A percentile compares a stretch with the other conserved stretches of the same genome.
phyloP scores from a whole-genome alignment of 179 eudicot species.

The Camellia oleifera region DNA sequence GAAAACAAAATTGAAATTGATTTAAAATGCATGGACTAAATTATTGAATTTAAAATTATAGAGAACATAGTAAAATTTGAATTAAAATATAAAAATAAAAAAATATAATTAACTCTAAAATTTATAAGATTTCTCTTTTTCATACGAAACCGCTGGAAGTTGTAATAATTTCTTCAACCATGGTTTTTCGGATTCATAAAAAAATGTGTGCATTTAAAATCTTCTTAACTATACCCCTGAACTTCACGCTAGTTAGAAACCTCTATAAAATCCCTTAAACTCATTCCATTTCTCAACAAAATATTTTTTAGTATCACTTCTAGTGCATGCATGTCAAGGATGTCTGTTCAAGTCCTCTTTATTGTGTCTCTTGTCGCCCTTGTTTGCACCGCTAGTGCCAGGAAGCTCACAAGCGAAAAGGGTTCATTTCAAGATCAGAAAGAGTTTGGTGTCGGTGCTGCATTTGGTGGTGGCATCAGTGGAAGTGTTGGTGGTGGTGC shows the following conservation, averaged over 20 bases:
- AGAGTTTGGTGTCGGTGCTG: neutral
- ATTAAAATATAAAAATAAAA: neutral
- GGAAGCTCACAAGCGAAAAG: neutral
- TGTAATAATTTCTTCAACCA: neutral
- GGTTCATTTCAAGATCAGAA: neutral
- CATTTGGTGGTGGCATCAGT: neutral
- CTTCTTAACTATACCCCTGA: too few species aligned
- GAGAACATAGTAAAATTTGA: too few species aligned
- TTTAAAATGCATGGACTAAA: too few species aligned
- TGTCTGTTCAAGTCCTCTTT: slow-evolving; percentile 22
- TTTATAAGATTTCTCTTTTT: neutral
- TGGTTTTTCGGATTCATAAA: neutral
- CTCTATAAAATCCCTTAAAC: neutral
- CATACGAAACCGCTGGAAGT: neutral
- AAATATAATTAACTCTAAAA: too few species aligned
- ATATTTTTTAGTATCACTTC: neutral
- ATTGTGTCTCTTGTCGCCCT: slow-evolving; percentile 30
- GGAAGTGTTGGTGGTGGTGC: too few species aligned
- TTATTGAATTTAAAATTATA: too few species aligned
- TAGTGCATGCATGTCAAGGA: neutral
- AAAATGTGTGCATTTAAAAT: neutral
- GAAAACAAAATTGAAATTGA: too few species aligned
- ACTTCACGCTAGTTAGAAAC: neutral
- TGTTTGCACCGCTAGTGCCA: slow-evolving; percentile 11
- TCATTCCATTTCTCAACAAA: too few species aligned